Conservation (phyloP, 140 eudicot genomes). For the Anethum foeniculum region DNA sequence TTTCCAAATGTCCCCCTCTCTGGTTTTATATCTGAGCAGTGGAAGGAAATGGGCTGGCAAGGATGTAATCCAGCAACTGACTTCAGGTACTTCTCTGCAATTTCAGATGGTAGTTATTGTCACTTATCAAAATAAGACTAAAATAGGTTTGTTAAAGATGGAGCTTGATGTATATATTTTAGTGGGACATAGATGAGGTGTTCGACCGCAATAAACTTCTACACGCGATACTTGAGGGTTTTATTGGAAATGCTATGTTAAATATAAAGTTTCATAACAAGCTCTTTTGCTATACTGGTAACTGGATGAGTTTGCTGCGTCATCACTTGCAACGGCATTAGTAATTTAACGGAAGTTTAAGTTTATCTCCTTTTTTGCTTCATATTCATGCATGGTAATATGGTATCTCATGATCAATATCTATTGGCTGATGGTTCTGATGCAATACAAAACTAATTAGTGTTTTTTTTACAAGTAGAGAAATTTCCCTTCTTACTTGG, state of each 20-base stretch:
- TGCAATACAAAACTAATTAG: background rate
- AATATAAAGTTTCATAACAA: background rate
- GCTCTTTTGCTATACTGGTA: background rate
- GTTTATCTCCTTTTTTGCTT: background rate
- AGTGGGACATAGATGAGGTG: background rate
- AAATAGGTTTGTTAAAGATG: background rate
- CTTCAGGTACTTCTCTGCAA: slow-evolving; percentile 44
- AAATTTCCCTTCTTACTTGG: background rate
- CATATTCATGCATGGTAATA: background rate
- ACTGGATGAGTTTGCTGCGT: background rate
- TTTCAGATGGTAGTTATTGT: background rate
- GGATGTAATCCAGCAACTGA: slow-evolving; percentile 86
- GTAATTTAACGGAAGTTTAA: background rate
- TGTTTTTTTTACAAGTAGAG: background rate
- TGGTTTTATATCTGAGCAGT: slow-evolving; percentile 77
- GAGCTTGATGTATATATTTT: background rate
- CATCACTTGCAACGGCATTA: background rate
- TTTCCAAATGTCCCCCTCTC: slow-evolving; percentile 60
- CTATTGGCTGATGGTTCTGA: background rate
- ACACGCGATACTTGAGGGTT: background rate
- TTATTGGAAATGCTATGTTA: background rate
- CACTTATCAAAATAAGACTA: background rate
- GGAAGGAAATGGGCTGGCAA: slow-evolving; percentile 98
- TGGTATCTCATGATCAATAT: background rate
- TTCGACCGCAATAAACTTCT: background rate